phyloP scores from a whole-genome alignment of 352 stramenopile species.

The Nothophytophthora sp. region DNA sequence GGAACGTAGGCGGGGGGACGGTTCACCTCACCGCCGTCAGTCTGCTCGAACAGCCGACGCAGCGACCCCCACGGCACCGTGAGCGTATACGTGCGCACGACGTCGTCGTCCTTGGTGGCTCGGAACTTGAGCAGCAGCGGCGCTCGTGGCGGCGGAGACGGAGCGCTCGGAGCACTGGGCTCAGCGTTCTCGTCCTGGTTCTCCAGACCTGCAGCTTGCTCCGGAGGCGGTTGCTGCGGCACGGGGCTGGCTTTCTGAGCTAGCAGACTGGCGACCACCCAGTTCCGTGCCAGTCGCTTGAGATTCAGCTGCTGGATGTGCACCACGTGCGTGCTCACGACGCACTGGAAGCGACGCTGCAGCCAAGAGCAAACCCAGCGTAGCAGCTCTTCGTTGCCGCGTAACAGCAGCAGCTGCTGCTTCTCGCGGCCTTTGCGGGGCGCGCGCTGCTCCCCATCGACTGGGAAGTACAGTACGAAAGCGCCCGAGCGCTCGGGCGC shows the following conservation, averaged over 20 bases:
- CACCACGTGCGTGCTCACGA: slow-evolving; percentile 53
- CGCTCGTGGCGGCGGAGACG: slow-evolving; percentile 18
- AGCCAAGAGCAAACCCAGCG: slow-evolving; percentile 59
- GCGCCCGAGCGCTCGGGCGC: slow-evolving; percentile 26
- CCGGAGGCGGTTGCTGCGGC: slow-evolving; percentile 1
- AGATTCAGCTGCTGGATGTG: slow-evolving; percentile 52
- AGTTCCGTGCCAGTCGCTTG: slow-evolving; percentile 53
- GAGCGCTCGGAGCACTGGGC: neutral
- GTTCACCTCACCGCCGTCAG: slow-evolving; percentile 15
- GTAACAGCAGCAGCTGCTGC: slow-evolving; percentile 60
- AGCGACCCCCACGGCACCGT: slow-evolving; percentile 58
- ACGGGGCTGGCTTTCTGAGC: slow-evolving; percentile 13
- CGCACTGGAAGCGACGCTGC: slow-evolving; percentile 73
- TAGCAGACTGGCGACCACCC: slow-evolving; percentile 41
- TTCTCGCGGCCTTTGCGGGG: slow-evolving; percentile 40
- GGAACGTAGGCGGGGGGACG: slow-evolving; percentile 16
- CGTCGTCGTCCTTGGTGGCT: slow-evolving; percentile 35
- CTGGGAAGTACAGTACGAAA: slow-evolving; percentile 72
- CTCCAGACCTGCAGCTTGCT: slow-evolving; percentile 6
- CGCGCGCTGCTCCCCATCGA: slow-evolving; percentile 28
- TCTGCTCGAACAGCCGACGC: slow-evolving; percentile 41
- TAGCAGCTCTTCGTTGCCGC: slow-evolving; percentile 58
- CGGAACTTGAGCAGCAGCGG: slow-evolving; percentile 55
- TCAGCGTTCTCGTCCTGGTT: slow-evolving; percentile 12
- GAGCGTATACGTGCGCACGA: slow-evolving; percentile 61